Percentiles rank a stretch among this genome's conserved stretches.
Evolutionary conservation across 2,329 filamentous ascomycete species (phyloP).

Genomic region (Leptoxyphium fumago): DNA sequence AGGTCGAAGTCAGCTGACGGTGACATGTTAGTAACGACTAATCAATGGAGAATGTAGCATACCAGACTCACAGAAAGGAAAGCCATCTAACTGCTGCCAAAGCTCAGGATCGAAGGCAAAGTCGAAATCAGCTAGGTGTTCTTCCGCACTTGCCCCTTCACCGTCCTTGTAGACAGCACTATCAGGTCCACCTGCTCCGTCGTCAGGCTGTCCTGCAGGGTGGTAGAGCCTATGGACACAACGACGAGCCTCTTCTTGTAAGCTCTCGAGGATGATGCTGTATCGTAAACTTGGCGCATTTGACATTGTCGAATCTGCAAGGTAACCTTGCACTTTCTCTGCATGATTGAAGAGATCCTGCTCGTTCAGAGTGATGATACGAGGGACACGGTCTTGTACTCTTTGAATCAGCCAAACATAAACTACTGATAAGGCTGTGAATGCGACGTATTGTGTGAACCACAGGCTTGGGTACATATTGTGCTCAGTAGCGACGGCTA

Average conservation of each 20-base stretch:
- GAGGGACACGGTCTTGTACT: not conserved
- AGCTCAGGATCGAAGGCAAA: conserved; percentile 16
- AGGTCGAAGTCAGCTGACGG: not conserved
- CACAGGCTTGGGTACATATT: conserved; percentile 35
- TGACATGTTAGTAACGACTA: not conserved
- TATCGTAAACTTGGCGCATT: conserved; percentile 36
- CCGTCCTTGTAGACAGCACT: not conserved
- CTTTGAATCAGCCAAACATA: conserved; percentile 41
- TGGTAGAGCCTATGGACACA: conserved; percentile 7
- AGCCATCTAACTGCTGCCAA: conserved; percentile 16
- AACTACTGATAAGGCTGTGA: conserved; percentile 39
- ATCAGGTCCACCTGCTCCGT: conserved; percentile 2
- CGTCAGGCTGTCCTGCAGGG: conserved; percentile 2
- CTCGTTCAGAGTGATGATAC: conserved; percentile 3
- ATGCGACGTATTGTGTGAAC: conserved; percentile 40
- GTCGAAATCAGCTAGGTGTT: conserved; percentile 4
- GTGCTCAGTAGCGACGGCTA: conserved; percentile 24
- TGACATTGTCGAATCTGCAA: conserved; percentile 24
- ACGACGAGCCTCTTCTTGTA: conserved; percentile 28
- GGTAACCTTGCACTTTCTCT: conserved; percentile 33
- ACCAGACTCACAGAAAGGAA: conserved; percentile 13
- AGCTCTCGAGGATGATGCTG: conserved; percentile 38
- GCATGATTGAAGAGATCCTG: conserved; percentile 27
- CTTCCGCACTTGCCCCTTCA: not conserved
- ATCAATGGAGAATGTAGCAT: not conserved